Base-by-base conservation (phyloP, 306 rosid genomes). In the Sesbania bispinosa region DNA sequence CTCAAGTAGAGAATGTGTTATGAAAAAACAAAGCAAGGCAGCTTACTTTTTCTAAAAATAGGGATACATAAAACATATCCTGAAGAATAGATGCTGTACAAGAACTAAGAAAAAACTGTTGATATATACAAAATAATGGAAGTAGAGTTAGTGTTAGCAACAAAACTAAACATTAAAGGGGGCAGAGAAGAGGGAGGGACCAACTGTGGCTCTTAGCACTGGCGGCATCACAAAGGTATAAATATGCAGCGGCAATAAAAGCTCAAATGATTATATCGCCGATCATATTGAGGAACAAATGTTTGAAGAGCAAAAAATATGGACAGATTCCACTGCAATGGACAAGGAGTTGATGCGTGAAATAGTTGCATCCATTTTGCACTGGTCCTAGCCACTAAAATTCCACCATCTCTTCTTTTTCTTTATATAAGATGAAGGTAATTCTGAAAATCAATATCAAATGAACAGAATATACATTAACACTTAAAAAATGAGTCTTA, bases 351-450 rank as follows among this genome's bases (percentile, higher is more conserved):
- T 33, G 23, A 39, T 15, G 69, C 8, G 18, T 30, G 36, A 30
- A 73, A 54, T 46, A 6, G 66, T 70, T 43, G 76, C 79, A 20
- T 50, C 53, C 43, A 24, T 15, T 24, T 42, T 26, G 60, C 15
- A 62, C 29, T 23, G 67, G 67, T 67, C 64, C 79, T 78, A 83
- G 30, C 20, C 69, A 29, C 69, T 66, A 8, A 80, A 73, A 69
- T 81, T 81, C 97, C 92, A 94, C 98, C 96, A 90, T 80, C 50
- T 90, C 86, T 85, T 89, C 89, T 91, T 90, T 73, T 80, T 94
- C 95, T 53, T 86, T 27, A 36, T 8, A 32, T 52, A 29, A 9
- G 79, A 60, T 0, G 75, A 38, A 20, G 95, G 95, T 47, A 86
- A 77, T 38, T 85, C 89, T 85, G 80, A 60, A 79, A 10, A 39